phyloP scores from a whole-genome alignment of 345 rosid species.

The Salix koriyanagi region DNA sequence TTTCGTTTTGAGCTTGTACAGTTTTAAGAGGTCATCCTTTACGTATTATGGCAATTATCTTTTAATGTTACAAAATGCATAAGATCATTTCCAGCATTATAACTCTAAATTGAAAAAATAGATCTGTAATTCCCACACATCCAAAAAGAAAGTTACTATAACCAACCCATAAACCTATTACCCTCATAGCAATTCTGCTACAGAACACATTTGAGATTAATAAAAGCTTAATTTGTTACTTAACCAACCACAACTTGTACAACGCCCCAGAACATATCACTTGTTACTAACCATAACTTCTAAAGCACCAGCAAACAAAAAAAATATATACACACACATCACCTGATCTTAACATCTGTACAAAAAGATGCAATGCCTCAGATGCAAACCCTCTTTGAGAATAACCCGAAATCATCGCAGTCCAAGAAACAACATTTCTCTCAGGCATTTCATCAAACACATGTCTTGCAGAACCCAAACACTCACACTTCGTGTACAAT shows the following conservation, averaged over 20 bases:
- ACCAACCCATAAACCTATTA: not conserved
- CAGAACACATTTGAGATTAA: too few species aligned
- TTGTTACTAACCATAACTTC: not conserved
- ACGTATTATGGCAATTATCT: not conserved
- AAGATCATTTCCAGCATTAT: not conserved
- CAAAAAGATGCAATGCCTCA: constrained; percentile 57
- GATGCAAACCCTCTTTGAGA: constrained; percentile 56
- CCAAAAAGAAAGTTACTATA: not conserved
- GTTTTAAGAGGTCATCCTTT: too few species aligned
- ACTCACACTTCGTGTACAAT: constrained; percentile 47
- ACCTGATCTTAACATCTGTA: constrained; percentile 73
- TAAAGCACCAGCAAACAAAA: not conserved
- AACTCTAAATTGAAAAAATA: not conserved
- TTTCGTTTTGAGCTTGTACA: too few species aligned
- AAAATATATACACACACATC: too few species aligned
- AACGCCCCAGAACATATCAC: not conserved
- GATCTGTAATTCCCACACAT: not conserved
- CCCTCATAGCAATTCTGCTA: too few species aligned
- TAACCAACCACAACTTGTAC: too few species aligned
- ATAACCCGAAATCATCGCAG: constrained; percentile 86
- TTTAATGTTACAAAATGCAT: not conserved
- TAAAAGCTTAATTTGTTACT: too few species aligned
- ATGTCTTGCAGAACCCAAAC: constrained; percentile 48
- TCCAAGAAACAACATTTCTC: constrained; percentile 80
- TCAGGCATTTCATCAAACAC: constrained; percentile 86